Conservation (phyloP, 139 green algal species). For the Edaphochlamys debaryana region DNA sequence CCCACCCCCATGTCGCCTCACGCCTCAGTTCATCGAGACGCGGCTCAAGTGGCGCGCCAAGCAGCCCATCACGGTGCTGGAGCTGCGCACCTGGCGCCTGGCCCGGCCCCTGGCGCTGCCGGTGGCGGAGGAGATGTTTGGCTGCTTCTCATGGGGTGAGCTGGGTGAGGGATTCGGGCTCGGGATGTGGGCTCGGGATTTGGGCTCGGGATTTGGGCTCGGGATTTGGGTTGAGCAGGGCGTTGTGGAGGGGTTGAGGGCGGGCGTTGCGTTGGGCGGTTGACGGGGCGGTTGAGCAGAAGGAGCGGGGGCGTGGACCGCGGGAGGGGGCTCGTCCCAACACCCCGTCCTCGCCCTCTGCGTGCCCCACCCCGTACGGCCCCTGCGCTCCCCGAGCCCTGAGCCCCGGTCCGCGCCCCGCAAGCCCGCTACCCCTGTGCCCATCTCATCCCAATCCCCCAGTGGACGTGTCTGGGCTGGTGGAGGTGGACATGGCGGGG, state of each 20-base stretch:
- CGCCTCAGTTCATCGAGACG: conserved; percentile 25
- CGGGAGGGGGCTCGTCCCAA: too few species aligned
- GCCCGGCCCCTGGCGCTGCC: conserved; percentile 44
- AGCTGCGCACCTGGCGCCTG: conserved; percentile 63
- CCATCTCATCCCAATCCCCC: too few species aligned
- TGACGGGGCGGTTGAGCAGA: not conserved
- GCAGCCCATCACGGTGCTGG: conserved; percentile 73
- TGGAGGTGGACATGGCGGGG: not conserved
- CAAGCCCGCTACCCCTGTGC: too few species aligned
- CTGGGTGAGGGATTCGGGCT: not conserved
- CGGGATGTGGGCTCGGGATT: not conserved
- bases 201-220: not conserved
- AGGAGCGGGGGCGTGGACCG: too few species aligned
- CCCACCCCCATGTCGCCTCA: too few species aligned
- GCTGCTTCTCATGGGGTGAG: conserved; percentile 71
- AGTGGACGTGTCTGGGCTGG: not conserved
- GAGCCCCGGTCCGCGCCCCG: too few species aligned
- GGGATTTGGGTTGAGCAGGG: not conserved
- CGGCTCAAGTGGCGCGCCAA: conserved; percentile 67
- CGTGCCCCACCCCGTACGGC: too few species aligned
- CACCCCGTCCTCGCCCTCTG: too few species aligned
- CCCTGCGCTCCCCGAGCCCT: too few species aligned
- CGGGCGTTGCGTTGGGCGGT: too few species aligned
- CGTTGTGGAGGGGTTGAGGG: too few species aligned
- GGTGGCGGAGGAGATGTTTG: conserved; percentile 52